Evolutionary conservation across 805 yeast species (phyloP), one percentile per base, ranked within the genome.

Genomic region (Tetrapisispora phaffii): DNA sequence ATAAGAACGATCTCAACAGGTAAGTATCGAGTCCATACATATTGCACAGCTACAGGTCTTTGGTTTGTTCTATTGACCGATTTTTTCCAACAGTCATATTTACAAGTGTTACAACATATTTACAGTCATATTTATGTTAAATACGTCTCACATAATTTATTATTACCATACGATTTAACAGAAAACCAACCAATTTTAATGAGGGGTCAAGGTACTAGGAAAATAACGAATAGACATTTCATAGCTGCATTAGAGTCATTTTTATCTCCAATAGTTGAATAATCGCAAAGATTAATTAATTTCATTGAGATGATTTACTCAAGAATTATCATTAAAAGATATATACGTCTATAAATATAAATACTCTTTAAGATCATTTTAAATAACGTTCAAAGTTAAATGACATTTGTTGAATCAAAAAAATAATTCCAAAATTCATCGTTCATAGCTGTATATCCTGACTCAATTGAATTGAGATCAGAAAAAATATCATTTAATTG

Each of bases 41-140:
- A 72, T 55, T 96, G 87, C 60, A 79, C 95, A 1, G 77, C 87
- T 5, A 75, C 93, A 1, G 88, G 87, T 32, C 65, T 89, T 47
- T 79, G 85, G 62, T 79, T 90, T 54, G 80, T 85, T 29, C 59
- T 89, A 21, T 63, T 88, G 24, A 79, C 90, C 8, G 96, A 87
- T 61, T 73, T 63, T 38, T 54, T 54, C 38, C 63, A 59, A 45
- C 56, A 58, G 35, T 52, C 59, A 21, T 54, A 60, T 37, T 23
- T 54, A 8, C 55, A 58, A 26, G 57, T 60, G 10, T 46, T 64
- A 26, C 64, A 59, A 35, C 52, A 62, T 42, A 52, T 63, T 24
- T 60, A 64, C 45, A 50, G 57, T 16, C 58, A 60, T 42, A 58
- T 64, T 8, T 64, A 61, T 44, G 56, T 61, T 39, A 57, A 54